These are phyloP conservation scores for Chaetomium strumarium DNA, from an alignment of 2,329 filamentous ascomycete genomes.

Conservation along the genomic window DNA sequence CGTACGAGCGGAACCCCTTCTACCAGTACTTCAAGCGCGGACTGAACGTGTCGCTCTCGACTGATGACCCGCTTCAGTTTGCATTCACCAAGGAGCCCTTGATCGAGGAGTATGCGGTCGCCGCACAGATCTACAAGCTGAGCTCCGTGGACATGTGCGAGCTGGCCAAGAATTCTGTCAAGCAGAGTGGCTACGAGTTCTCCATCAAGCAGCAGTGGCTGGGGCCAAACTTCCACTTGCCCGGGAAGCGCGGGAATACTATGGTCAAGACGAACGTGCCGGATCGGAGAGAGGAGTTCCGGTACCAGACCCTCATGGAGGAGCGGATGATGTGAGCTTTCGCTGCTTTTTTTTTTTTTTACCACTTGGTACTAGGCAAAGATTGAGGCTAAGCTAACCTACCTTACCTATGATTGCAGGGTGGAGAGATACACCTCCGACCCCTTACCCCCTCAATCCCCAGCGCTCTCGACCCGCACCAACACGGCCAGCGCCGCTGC, in stretches of 20 bases:
- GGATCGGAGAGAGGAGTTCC: conserved; percentile 82
- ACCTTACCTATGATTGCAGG: conserved; percentile 25
- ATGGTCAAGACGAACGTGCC: conserved; percentile 97
- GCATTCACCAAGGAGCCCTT: conserved; percentile 97
- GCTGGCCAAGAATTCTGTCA: conserved; percentile 89
- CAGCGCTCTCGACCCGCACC: background rate
- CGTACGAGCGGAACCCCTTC: conserved; percentile 95
- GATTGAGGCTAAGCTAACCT: background rate
- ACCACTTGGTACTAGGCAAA: background rate
- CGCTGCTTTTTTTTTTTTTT: background rate
- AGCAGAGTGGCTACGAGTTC: conserved; percentile 89
- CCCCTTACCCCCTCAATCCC: conserved; percentile 7
- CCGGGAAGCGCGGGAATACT: conserved; percentile 78
- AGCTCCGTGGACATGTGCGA: conserved; percentile 98
- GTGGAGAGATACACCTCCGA: conserved; percentile 40
- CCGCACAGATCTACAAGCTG: conserved; percentile 97
- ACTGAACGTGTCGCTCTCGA: conserved; percentile 91
- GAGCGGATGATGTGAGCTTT: conserved; percentile 73
- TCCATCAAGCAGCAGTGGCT: conserved; percentile 89
- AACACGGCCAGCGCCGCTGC: background rate
- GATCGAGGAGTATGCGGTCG: conserved; percentile 97
- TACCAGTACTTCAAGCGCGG: conserved; percentile 92
- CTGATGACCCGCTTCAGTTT: conserved; percentile 94
- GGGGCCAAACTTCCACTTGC: conserved; percentile 68
- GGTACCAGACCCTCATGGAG: conserved; percentile 77